Evolutionary conservation across 306 rosid species (phyloP).

Genomic region (Lablab purpureus): DNA sequence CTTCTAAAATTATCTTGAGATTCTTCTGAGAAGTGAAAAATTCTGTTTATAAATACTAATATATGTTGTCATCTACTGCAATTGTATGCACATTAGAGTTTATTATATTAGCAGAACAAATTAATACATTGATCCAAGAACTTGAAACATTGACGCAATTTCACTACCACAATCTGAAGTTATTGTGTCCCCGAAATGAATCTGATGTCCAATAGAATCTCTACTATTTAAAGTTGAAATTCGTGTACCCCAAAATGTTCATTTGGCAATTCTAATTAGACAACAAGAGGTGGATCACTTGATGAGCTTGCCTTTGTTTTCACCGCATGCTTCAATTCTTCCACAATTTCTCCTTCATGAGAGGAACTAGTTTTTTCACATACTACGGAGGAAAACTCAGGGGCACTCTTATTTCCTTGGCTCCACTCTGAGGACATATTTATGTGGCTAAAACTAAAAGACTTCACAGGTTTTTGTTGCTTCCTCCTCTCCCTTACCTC

Average conservation of each 20-base stretch:
- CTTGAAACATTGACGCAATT: not conserved
- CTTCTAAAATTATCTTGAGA: not conserved
- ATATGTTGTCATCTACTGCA: not conserved
- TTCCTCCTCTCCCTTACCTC: constrained; percentile 33
- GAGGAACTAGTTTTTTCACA: constrained; percentile 2
- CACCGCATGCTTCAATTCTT: not conserved
- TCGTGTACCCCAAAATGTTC: not conserved
- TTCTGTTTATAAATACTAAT: not conserved
- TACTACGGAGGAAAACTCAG: not conserved
- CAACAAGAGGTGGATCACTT: constrained; percentile 10
- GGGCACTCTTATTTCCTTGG: not conserved
- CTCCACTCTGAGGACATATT: constrained; percentile 11
- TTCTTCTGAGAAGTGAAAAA: not conserved
- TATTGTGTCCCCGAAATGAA: not conserved
- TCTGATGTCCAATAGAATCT: constrained; percentile 23
- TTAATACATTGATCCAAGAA: constrained; percentile 25
- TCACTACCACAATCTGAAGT: not conserved
- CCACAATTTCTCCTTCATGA: constrained; percentile 24
- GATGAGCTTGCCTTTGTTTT: not conserved
- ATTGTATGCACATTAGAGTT: not conserved
- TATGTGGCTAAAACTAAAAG: not conserved
- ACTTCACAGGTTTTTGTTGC: not conserved
- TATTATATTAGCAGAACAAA: not conserved
- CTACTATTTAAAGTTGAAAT: constrained; percentile 10
- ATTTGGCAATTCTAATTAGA: not conserved